Conservation (phyloP, 2,329 filamentous ascomycete genomes). For the Arachnopeziza araneosa region DNA sequence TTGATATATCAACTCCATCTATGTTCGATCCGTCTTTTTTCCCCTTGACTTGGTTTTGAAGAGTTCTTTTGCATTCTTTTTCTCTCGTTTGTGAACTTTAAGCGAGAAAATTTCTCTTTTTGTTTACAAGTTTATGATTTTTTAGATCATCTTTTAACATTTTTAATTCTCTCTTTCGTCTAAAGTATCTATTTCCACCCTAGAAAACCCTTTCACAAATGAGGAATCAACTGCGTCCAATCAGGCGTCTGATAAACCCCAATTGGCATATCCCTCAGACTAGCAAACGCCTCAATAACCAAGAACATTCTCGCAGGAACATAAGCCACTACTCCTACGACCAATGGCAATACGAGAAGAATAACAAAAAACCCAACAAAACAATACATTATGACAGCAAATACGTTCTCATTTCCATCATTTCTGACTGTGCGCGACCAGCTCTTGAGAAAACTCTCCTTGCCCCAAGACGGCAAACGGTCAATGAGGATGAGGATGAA, state of each 20-base stretch:
- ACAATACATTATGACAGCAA: background rate
- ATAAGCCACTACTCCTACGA: conserved; percentile 2
- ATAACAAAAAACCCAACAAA: conserved; percentile 2
- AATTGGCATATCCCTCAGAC: background rate
- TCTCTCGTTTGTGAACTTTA: no score
- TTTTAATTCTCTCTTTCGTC: no score
- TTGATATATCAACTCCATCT: background rate
- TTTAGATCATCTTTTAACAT: no score
- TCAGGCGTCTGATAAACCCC: background rate
- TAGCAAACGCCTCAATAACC: background rate
- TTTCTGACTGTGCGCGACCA: background rate
- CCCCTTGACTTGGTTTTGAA: no score
- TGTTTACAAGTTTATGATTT: no score
- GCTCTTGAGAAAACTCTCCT: background rate
- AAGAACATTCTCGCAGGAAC: background rate
- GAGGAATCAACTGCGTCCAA: background rate
- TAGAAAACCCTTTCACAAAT: background rate
- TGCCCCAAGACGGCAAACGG: background rate
- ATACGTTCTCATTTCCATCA: background rate
- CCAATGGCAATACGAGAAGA: conserved; percentile 1
- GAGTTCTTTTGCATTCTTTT: no score
- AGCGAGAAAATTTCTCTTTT: no score
- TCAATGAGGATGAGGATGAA: conserved; percentile 4
- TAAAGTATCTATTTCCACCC: no score
- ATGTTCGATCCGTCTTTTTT: no score